Percentiles rank a stretch among this genome's conserved stretches.
Conservation (phyloP, 2,329 filamentous ascomycete species). For the Rachicladosporium sp. region DNA sequence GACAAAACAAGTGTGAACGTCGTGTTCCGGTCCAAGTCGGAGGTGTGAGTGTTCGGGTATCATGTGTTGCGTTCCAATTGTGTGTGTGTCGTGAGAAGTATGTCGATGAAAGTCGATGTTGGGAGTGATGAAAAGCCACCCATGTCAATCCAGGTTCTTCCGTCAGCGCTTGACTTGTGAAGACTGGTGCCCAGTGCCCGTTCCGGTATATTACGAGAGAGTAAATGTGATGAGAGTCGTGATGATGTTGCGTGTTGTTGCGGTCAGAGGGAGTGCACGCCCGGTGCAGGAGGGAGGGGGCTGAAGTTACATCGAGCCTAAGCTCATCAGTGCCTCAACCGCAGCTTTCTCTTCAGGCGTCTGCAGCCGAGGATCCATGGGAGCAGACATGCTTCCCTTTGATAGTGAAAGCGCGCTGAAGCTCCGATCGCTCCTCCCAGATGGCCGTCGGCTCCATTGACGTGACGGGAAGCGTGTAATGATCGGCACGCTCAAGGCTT, state of each 20-base stretch:
- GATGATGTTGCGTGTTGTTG: too few relatives aligned
- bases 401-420: constrained; percentile 14
- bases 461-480: constrained; percentile 15
- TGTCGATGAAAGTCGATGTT: background rate
- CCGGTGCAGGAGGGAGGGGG: background rate
- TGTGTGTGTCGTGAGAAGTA: background rate
- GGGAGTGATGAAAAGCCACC: constrained; percentile 14
- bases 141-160: constrained; percentile 27
- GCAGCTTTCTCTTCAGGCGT: constrained; percentile 70
- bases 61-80: background rate
- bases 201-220: background rate
- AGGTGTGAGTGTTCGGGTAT: background rate
- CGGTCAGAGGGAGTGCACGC: too few relatives aligned
- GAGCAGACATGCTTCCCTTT: constrained; percentile 8
- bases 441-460: constrained; percentile 15
- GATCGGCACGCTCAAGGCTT: constrained; percentile 18
- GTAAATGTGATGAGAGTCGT: background rate
- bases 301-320: constrained; percentile 50
- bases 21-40: constrained; percentile 1
- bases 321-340: constrained; percentile 65
- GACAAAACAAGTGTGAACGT: background rate
- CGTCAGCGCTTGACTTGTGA: constrained; percentile 25
- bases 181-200: constrained; percentile 21
- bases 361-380: constrained; percentile 1
- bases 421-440: constrained; percentile 8